These are phyloP conservation scores for Cystofilobasidium macerans DNA, from an alignment of 768 basidiomycete genomes.

Conservation along the genomic window DNA sequence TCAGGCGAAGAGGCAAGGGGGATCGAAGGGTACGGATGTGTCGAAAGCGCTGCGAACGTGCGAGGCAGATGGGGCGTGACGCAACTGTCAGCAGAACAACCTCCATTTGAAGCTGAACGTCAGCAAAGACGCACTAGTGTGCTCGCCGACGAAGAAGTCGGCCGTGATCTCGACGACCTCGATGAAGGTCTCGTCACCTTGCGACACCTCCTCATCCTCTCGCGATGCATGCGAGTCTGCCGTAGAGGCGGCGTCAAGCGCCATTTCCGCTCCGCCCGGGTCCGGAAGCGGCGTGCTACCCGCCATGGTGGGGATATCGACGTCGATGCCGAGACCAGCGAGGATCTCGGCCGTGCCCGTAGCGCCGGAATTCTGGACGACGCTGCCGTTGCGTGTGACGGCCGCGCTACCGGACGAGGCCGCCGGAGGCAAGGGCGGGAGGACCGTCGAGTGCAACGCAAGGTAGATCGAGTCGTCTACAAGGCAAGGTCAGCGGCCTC, in stretches of 20 bases:
- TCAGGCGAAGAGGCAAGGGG: neutral
- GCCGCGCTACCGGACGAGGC: neutral
- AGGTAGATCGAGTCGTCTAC: constrained; percentile 12
- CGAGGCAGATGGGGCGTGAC: neutral
- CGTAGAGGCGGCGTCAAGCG: neutral
- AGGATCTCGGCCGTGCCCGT: constrained; percentile 5
- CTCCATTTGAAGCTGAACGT: neutral
- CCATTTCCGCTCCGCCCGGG: no score
- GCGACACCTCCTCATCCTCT: neutral
- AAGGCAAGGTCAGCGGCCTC: neutral
- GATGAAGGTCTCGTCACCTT: neutral
- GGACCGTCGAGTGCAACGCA: neutral
- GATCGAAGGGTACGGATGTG: neutral
- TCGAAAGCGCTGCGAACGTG: neutral
- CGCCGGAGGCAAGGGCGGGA: neutral
- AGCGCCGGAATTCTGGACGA: neutral
- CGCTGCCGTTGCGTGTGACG: neutral
- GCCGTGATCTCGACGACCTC: constrained; percentile 12
- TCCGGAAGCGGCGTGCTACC: neutral
- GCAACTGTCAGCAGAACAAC: neutral
- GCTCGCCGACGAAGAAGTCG: neutral
- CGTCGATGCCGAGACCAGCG: constrained; percentile 1
- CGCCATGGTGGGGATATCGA: neutral
- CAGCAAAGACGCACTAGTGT: neutral
- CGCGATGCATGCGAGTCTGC: no score